A percentile compares a stretch with the other conserved stretches of the same genome.
Conservation (phyloP, 257 asterid species). For the Solanum neorickii region DNA sequence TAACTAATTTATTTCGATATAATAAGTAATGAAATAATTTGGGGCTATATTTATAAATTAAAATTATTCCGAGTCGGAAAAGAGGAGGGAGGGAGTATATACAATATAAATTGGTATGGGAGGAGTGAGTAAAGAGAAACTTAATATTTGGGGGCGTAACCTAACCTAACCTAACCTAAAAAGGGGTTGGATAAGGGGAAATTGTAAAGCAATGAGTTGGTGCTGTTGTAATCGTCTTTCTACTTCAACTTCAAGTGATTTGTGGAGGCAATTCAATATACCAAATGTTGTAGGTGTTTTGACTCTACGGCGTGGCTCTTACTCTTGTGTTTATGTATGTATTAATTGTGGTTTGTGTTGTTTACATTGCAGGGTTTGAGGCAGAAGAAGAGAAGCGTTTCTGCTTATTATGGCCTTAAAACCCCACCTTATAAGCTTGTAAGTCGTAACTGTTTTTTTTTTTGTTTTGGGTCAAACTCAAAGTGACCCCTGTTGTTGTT, state of each 20-base stretch:
- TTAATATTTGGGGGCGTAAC: background rate
- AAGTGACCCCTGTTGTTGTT: too few relatives aligned
- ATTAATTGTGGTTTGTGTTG: background rate
- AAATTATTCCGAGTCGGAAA: background rate
- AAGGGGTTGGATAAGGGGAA: background rate
- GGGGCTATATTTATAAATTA: background rate
- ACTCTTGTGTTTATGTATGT: background rate
- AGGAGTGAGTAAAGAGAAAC: too few relatives aligned
- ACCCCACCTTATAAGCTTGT: slow-evolving; percentile 77
- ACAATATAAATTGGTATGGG: too few relatives aligned
- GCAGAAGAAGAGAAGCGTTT: slow-evolving; percentile 18
- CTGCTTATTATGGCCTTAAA: slow-evolving; percentile 71
- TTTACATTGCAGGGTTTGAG: slow-evolving; percentile 36
- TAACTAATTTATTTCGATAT: too few relatives aligned
- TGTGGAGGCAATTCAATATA: slow-evolving; percentile 11
- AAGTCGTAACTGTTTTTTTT: slow-evolving; percentile 8
- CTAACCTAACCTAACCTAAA: background rate
- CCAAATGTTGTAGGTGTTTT: slow-evolving; percentile 18
- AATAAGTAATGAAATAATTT: too few relatives aligned
- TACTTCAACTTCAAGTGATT: slow-evolving; percentile 10
- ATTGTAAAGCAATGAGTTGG: slow-evolving; percentile 29
- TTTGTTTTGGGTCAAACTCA: background rate
- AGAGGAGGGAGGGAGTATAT: too few relatives aligned
- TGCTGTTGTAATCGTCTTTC: slow-evolving; percentile 20
- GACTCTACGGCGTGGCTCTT: background rate